A percentile compares a stretch with the other conserved stretches of the same genome.
These are phyloP conservation scores for Prosopis cineraria DNA, from an alignment of 306 rosid species.

Conservation along the genomic window DNA sequence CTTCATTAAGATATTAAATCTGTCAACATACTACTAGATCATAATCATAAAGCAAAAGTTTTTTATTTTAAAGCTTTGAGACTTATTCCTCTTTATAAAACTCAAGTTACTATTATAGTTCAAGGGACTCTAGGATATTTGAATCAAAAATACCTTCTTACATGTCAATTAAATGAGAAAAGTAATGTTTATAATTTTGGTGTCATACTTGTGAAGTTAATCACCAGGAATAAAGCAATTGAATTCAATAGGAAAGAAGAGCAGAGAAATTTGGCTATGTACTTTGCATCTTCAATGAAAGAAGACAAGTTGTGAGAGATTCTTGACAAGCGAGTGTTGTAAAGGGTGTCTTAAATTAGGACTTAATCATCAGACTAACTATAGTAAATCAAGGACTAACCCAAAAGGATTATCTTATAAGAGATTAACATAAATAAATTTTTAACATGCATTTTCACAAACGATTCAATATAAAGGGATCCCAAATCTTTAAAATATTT, in stretches of 20 bases:
- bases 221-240: neutral
- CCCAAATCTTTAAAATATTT: no score
- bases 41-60: neutral
- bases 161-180: neutral
- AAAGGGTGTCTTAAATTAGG: no score
- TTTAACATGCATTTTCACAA: no score
- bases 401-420: no score
- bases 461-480: no score
- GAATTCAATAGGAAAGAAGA: neutral
- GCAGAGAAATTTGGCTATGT: neutral
- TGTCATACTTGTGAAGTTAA: neutral
- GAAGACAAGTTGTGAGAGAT: neutral
- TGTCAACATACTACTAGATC: slow-evolving; percentile 19
- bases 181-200: slow-evolving; percentile 16
- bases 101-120: neutral
- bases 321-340: neutral
- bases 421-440: no score
- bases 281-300: neutral
- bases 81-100: neutral
- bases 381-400: no score
- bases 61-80: slow-evolving; percentile 1
- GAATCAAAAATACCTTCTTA: neutral
- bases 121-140: neutral
- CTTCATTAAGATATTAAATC: slow-evolving; percentile 45
- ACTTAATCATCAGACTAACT: no score